Conservation (phyloP, 208 protist species). For the Tritrichomonas musculus region DNA sequence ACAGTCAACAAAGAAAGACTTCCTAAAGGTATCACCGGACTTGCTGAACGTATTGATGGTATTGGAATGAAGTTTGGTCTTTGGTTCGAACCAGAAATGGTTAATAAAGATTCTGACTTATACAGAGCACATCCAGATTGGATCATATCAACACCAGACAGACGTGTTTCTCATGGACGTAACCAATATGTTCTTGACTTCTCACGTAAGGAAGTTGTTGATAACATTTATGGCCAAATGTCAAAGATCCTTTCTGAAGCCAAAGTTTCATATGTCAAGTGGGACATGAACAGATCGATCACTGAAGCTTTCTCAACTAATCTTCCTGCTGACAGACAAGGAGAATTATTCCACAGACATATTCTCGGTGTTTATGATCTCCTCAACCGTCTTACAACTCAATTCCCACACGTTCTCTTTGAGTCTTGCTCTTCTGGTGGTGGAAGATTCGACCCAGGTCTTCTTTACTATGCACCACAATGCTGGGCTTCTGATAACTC, state of each 20-base stretch:
- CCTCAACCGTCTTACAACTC: background rate
- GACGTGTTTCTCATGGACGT: background rate
- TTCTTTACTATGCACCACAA: background rate
- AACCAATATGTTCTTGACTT: background rate
- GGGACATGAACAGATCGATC: background rate
- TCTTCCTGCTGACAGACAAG: background rate
- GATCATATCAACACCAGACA: background rate
- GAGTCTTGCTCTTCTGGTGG: background rate
- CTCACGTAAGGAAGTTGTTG: background rate
- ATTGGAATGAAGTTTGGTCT: background rate
- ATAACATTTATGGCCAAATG: background rate
- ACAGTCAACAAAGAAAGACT: background rate
- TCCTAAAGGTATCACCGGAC: background rate
- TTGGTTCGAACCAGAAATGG: background rate
- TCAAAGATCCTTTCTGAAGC: background rate
- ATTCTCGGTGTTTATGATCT: background rate
- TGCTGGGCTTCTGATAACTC: background rate
- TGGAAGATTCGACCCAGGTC: background rate
- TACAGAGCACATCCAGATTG: background rate
- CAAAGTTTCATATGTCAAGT: background rate
- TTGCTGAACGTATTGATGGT: background rate
- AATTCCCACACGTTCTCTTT: background rate
- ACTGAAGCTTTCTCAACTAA: background rate
- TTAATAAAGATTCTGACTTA: background rate
- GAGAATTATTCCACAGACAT: background rate